These are phyloP conservation scores for Plasmodium inui DNA, from an alignment of 169 alveolate genomes.

Conservation along the genomic window DNA sequence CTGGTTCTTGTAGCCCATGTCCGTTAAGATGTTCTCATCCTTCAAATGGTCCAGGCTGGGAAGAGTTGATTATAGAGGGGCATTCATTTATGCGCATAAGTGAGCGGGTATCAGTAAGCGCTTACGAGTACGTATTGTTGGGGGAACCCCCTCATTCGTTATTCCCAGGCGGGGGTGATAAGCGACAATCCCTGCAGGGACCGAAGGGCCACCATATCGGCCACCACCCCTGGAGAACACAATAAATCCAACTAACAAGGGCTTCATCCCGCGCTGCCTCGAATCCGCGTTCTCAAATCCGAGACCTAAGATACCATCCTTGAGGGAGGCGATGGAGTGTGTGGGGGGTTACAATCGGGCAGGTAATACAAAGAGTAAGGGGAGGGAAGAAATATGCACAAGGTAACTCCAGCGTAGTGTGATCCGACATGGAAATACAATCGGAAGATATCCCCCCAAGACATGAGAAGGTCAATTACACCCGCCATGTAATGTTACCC, in stretches of 20 bases:
- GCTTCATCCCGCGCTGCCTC: constrained; percentile 78
- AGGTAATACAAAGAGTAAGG: not conserved
- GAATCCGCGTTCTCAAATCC: constrained; percentile 84
- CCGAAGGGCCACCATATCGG: not conserved
- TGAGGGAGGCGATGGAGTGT: not conserved
- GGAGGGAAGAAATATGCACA: not conserved
- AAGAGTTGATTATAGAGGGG: not conserved
- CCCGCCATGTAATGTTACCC: constrained; percentile 27
- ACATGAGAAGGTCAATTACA: not conserved
- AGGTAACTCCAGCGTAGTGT: not conserved
- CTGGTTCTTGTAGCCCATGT: constrained; percentile 25
- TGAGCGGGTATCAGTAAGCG: not conserved
- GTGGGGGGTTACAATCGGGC: not conserved
- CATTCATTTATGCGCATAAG: not conserved
- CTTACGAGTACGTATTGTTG: not conserved
- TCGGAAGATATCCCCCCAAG: not conserved
- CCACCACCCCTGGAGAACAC: not conserved
- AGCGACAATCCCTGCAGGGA: not conserved
- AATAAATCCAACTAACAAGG: constrained; percentile 73
- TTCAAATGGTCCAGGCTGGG: constrained; percentile 47
- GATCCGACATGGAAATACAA: not conserved
- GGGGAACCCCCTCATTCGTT: too few species aligned
- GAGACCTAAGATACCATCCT: constrained; percentile 86
- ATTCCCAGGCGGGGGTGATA: not conserved
- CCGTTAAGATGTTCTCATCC: constrained; percentile 33